Base-by-base conservation (phyloP, 2,329 filamentous ascomycete genomes). In the Aspergillus sp. region DNA sequence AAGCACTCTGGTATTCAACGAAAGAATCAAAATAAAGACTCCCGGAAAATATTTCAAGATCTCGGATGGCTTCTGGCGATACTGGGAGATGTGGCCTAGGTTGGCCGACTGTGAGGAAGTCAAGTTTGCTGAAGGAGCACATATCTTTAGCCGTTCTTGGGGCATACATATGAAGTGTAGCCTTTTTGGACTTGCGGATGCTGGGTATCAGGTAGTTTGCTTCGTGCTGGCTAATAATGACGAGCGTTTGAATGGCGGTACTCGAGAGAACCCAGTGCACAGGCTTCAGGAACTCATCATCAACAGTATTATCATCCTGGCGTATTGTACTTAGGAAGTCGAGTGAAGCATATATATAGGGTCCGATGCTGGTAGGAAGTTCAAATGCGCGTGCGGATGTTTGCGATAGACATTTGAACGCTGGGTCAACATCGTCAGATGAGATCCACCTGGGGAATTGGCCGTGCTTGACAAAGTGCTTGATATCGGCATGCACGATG, bases 11-110 rank as follows among this genome's bases (percentile, higher is more conserved):
- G 43, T 90, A 91, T 50, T 88, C 80, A 0, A 73, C 59, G 44
- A 78, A 83, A 0, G 75, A 77, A 0, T 70, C 69, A 14, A 90
- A 76, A 62, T 90, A 90, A 0, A 90, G 76, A 53, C 88, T 86
- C 0, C 88, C 88, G 0, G 88, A 77, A 54, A 91, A 90, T 0
- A 90, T 70, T 41, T 87, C 86, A 0, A 90, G 76, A 52, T 83
- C 76, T 2, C 74, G 45, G 21, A 48, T 23, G n/a, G 47, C 70
- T 3, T 55, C 55, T 3, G 39, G 39, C 11, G 53, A 48, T 6
- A 43, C 9, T 21, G 23, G 40, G 6, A 23, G 45, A 12, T n/a
- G 35, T 1, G 24, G 37, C 27, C 27, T 19, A 21, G 40, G 9
- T 67, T 21, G 40, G 14, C 67, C 65, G 2, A 79, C 56, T 1